Base-by-base conservation (phyloP, 495 filamentous ascomycete species). In the Pyrenopolyporus hunteri region DNA sequence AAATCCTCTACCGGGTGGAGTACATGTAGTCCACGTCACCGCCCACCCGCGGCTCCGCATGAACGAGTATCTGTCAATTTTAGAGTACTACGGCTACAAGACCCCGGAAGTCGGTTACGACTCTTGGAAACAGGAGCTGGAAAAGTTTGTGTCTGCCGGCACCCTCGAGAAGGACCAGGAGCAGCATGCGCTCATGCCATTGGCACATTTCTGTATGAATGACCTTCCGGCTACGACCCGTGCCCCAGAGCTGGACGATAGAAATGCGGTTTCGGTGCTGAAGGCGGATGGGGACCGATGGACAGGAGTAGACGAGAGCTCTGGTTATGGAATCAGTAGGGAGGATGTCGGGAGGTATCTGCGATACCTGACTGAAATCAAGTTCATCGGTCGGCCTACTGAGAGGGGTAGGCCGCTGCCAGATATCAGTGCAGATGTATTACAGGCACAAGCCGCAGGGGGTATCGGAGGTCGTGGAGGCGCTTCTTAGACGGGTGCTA, bases 201-300 rank as follows among this genome's bases (percentile, higher is more conserved):
- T 97, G 20, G 92, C 89, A 68, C 89, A 96, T 73, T 93, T 95
- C 70, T 89, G 89, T 35, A 87, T 85, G 23, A 82, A 83, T 13
- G 87, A 96, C 66, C 83, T 97, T 6, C 92, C 92, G 0, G 82
- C 82, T 6, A 85, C 85, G 57, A 92, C 90, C 8, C 86, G 85
- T 52, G 91, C 92, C 1, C 92, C 90, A 0, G 89, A 90, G 68
- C 78, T 97, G 17, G 89, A 91, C 53, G 90, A 96, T 64, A 69
- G 72, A 11, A 93, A 95, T 61, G 85, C 93, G 2, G 79, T 80
- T 0, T 71, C 76, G 1, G 79, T 89, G 0, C 74, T 96, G 20
- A 80, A 79, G 56, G 72, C 78, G 0, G 88, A 93, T 67, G 79
- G 78, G 0, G 70, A 78, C 28, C 64, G 63, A 33, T 89, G 82